Evolutionary conservation across 257 asterid species (phyloP).

Genomic region (Fraxinus cuspidata): DNA sequence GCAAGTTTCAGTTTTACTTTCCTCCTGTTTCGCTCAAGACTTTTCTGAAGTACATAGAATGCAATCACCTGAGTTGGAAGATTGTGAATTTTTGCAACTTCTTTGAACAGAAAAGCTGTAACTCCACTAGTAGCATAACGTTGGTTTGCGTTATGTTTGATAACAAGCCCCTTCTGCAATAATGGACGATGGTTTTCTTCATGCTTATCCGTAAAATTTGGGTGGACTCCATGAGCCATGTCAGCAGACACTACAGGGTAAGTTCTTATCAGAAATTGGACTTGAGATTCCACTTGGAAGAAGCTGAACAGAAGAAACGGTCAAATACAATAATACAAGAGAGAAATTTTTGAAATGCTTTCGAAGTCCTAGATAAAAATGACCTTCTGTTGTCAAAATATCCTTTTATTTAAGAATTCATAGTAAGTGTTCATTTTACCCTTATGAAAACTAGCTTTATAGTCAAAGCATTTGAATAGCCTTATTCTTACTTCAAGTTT

Average conservation of each 20-base stretch:
- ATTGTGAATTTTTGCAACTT: constrained; percentile 75
- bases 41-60: background rate
- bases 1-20: background rate
- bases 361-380: background rate
- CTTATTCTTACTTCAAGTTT: background rate
- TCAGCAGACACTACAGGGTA: constrained; percentile 86
- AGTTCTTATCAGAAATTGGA: constrained; percentile 25
- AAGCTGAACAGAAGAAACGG: background rate
- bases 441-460: background rate
- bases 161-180: constrained; percentile 93
- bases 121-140: constrained; percentile 98
- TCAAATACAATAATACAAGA: background rate
- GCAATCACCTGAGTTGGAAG: constrained; percentile 85
- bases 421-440: background rate
- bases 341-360: background rate
- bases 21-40: background rate
- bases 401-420: background rate
- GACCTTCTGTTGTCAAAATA: background rate
- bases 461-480: background rate
- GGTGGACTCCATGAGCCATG: constrained; percentile 99
- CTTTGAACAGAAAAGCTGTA: constrained; percentile 93
- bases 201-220: constrained; percentile 82
- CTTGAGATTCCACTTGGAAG: background rate
- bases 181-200: constrained; percentile 92
- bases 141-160: constrained; percentile 96